Evolutionary conservation across 73 alveolate genomes (phyloP).

Genomic region (Paramecium primaurelia): DNA sequence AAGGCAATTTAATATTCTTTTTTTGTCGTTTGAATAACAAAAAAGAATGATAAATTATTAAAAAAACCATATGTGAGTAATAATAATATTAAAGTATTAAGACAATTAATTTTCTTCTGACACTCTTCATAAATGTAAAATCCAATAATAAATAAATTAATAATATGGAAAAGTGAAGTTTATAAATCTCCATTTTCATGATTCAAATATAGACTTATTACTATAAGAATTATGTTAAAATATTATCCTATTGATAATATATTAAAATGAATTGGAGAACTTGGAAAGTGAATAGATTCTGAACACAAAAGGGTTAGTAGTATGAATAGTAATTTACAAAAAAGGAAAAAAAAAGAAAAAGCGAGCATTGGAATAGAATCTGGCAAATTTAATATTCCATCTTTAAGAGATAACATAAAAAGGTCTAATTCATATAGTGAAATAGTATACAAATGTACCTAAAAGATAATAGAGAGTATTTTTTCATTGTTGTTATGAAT

Average conservation of each 20-base stretch:
- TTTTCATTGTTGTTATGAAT: background rate
- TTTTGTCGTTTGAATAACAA: background rate
- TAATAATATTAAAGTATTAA: background rate
- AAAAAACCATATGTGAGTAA: background rate
- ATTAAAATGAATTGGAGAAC: background rate
- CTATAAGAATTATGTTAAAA: background rate
- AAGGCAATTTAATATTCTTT: background rate
- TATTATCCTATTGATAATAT: background rate
- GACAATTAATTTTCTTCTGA: background rate
- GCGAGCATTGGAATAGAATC: background rate
- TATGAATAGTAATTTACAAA: background rate
- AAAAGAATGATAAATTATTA: background rate
- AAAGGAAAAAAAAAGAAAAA: background rate
- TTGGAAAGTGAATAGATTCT: background rate
- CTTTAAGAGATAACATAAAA: background rate
- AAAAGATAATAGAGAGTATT: background rate
- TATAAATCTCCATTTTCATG: background rate
- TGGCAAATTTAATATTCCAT: background rate
- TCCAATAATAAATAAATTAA: background rate
- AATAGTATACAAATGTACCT: background rate
- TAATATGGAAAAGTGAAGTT: background rate
- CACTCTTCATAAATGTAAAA: background rate
- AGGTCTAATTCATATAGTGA: background rate
- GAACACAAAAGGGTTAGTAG: background rate
- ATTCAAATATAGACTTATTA: background rate